Percentiles rank a stretch among this genome's conserved stretches.
Conservation (phyloP, 2,329 filamentous ascomycete genomes). For the Fusarium aywerte region DNA sequence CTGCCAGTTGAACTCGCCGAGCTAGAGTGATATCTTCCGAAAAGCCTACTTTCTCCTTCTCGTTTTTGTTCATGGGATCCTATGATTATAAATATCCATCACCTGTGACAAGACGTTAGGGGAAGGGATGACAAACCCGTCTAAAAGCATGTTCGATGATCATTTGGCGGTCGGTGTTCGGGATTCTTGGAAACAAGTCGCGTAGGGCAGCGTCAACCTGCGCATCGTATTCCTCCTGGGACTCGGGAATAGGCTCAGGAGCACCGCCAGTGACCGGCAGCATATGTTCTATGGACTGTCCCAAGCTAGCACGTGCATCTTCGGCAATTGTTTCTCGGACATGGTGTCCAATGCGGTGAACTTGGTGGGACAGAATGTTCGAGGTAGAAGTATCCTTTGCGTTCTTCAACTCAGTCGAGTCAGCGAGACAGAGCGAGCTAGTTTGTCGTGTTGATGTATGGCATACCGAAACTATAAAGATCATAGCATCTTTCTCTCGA, state of each 20-base stretch:
- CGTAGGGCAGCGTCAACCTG: constrained; percentile 71
- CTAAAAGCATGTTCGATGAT: constrained; percentile 72
- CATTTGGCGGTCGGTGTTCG: constrained; percentile 70
- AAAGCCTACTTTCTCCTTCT: constrained; percentile 68
- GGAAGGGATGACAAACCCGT: constrained; percentile 59
- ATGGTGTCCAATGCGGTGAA: constrained; percentile 70
- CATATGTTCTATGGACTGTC: constrained; percentile 40
- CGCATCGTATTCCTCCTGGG: constrained; percentile 68
- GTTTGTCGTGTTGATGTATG: not conserved
- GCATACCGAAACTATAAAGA: constrained; percentile 73
- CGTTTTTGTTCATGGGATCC: constrained; percentile 63
- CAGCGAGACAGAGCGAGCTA: constrained; percentile 5
- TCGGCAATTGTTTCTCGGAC: constrained; percentile 69
- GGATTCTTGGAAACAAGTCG: constrained; percentile 73
- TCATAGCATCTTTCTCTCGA: constrained; percentile 69
- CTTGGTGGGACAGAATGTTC: constrained; percentile 61
- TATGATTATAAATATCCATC: constrained; percentile 46
- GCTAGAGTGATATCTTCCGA: constrained; percentile 66
- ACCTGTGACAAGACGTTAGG: not conserved
- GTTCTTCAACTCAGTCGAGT: constrained; percentile 42
- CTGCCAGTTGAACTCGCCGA: constrained; percentile 71
- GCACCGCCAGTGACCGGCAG: constrained; percentile 44
- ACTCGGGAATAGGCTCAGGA: constrained; percentile 69
- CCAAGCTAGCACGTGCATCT: constrained; percentile 56
- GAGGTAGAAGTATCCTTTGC: constrained; percentile 46